Evolutionary conservation across 1,139 yeast genomes (phyloP).

Genomic region (Ogataea hybrid): DNA sequence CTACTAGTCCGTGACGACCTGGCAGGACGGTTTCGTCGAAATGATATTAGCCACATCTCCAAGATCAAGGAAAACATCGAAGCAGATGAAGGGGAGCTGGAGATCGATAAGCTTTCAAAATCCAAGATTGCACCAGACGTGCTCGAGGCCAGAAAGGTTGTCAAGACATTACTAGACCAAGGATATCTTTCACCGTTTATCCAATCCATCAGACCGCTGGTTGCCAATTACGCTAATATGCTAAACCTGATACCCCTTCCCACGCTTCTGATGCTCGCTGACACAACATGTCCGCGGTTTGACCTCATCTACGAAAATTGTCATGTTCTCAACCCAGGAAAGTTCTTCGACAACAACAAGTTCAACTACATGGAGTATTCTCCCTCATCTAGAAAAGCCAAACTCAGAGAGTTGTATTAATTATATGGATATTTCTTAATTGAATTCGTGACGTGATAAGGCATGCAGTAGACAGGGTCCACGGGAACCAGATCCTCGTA

Average conservation of each 20-base stretch:
- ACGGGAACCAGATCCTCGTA: constrained; percentile 54
- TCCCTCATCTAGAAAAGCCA: constrained; percentile 54
- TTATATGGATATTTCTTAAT: constrained; percentile 48
- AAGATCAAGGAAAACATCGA: constrained; percentile 31
- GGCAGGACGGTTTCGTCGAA: constrained; percentile 66
- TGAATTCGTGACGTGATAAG: constrained; percentile 46
- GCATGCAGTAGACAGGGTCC: constrained; percentile 89
- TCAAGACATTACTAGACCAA: constrained; percentile 81
- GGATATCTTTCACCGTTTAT: constrained; percentile 84
- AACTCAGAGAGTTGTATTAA: constrained; percentile 44
- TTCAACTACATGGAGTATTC: constrained; percentile 70
- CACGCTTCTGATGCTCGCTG: constrained; percentile 60
- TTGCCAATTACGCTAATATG: constrained; percentile 68
- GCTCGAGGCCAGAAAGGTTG: constrained; percentile 70
- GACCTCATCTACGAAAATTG: constrained; percentile 83
- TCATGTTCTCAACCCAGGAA: constrained; percentile 71
- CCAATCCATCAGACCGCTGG: constrained; percentile 55
- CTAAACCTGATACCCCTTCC: constrained; percentile 81
- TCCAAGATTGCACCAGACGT: constrained; percentile 37
- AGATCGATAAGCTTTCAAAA: constrained; percentile 27
- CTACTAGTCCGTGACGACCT: constrained; percentile 71
- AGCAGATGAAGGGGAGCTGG: constrained; percentile 31
- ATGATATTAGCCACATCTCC: constrained; percentile 56
- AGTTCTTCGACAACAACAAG: constrained; percentile 44
- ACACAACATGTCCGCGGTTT: constrained; percentile 66